Percentiles rank a stretch among this genome's conserved stretches.
These are phyloP conservation scores for Phaseolus lunatus DNA, from an alignment of 306 rosid species.

Conservation along the genomic window DNA sequence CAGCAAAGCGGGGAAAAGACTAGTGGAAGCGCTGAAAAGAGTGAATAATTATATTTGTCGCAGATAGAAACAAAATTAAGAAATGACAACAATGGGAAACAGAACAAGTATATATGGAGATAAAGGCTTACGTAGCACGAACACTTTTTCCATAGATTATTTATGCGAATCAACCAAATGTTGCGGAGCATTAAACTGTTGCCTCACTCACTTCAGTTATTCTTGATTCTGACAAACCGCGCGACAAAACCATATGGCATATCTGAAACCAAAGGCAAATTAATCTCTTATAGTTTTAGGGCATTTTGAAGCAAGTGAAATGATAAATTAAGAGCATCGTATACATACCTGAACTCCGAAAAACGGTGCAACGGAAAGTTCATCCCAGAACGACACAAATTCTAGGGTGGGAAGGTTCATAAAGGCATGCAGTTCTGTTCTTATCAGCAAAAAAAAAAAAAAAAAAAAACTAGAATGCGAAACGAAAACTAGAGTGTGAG, in stretches of 20 bases:
- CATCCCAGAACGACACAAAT: neutral
- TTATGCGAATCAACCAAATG: constrained; percentile 14
- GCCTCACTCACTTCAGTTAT: constrained; percentile 3
- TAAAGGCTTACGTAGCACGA: constrained; percentile 28
- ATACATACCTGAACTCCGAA: too few relatives aligned
- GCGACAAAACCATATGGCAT: constrained; percentile 38
- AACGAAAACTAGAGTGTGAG: too few relatives aligned
- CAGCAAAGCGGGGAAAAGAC: neutral
- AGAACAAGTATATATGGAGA: neutral
- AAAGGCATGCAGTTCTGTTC: neutral
- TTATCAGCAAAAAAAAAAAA: neutral
- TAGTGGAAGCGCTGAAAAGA: neutral
- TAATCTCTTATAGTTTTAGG: neutral
- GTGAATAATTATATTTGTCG: neutral
- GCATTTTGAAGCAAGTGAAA: neutral
- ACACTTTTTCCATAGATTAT: constrained; percentile 12
- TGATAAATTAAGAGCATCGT: neutral
- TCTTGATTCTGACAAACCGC: constrained; percentile 21
- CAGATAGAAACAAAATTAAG: neutral
- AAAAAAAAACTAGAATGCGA: too few relatives aligned
- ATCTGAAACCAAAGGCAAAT: constrained; percentile 25
- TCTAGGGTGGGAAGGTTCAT: neutral
- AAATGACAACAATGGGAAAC: neutral
- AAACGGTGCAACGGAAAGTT: neutral
- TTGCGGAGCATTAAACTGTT: constrained; percentile 3